Percentiles rank a stretch among this genome's conserved stretches.
Evolutionary conservation across 345 rosid genomes (phyloP).

Genomic region (Populus nigra): DNA sequence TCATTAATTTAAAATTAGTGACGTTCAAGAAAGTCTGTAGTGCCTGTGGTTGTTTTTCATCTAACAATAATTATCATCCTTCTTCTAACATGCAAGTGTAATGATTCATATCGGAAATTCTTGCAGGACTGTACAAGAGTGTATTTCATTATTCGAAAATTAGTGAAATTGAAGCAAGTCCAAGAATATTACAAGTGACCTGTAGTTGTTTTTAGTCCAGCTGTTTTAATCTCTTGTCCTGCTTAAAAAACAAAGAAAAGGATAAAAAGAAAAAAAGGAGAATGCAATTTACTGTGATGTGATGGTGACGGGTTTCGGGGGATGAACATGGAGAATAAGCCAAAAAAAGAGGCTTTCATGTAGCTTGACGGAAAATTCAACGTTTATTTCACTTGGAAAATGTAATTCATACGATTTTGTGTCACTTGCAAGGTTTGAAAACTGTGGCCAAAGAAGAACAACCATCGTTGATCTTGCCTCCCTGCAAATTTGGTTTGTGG

Average conservation of each 20-base stretch:
- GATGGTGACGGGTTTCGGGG: neutral
- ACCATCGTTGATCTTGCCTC: neutral
- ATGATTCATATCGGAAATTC: neutral
- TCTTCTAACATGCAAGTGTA: neutral
- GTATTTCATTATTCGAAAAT: neutral
- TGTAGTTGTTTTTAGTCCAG: neutral
- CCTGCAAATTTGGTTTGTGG: neutral
- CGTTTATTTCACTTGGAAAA: neutral
- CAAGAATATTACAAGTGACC: neutral
- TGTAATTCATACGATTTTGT: neutral
- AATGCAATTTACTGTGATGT: neutral
- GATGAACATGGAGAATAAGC: neutral
- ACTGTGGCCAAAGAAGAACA: neutral
- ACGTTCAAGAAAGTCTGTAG: neutral
- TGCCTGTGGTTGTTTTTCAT: neutral
- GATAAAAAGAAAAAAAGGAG: neutral
- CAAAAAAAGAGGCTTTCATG: neutral
- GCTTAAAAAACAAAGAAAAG: neutral
- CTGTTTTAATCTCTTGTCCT: neutral
- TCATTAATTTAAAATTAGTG: neutral
- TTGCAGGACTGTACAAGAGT: neutral
- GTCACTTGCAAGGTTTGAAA: neutral
- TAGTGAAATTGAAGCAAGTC: neutral
- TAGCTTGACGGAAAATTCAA: neutral
- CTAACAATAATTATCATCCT: neutral